Percentiles rank a stretch among this genome's conserved stretches.
Conservation (phyloP, 495 filamentous ascomycete genomes). For the Aspergillus bridgeri region DNA sequence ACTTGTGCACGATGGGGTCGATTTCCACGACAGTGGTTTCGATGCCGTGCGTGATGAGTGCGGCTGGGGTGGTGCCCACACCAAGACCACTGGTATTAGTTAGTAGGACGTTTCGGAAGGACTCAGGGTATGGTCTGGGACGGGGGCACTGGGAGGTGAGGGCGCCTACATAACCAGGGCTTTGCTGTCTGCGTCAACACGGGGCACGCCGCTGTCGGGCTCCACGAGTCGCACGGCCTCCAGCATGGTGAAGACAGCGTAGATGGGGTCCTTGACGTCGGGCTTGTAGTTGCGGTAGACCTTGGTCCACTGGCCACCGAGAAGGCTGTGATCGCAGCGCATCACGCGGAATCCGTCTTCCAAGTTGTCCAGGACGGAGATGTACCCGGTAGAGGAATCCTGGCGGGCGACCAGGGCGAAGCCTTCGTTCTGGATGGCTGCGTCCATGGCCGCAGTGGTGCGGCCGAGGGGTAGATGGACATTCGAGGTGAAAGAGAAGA, state of each 20-base stretch:
- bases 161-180: slow-evolving; percentile 73
- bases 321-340: slow-evolving; percentile 88
- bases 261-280: slow-evolving; percentile 77
- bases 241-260: slow-evolving; percentile 87
- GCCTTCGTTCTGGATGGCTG: slow-evolving; percentile 49
- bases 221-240: slow-evolving; percentile 84
- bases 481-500: slow-evolving; percentile 69
- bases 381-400: slow-evolving; percentile 85
- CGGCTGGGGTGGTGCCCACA: slow-evolving; percentile 84
- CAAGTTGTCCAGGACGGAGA: slow-evolving; percentile 78
- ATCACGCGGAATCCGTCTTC: slow-evolving; percentile 72
- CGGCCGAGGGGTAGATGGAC: slow-evolving; percentile 58
- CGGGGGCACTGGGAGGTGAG: neutral
- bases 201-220: slow-evolving; percentile 40
- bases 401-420: slow-evolving; percentile 67
- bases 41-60: slow-evolving; percentile 82
- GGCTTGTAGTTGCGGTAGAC: slow-evolving; percentile 30
- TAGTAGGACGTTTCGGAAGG: neutral
- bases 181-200: slow-evolving; percentile 61
- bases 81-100: slow-evolving; percentile 67
- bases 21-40: slow-evolving; percentile 91
- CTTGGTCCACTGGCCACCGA: slow-evolving; percentile 85
- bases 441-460: slow-evolving; percentile 58
- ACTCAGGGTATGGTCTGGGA: neutral
- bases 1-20: slow-evolving; percentile 82